Base-by-base conservation (phyloP, 805 yeast genomes). In the Ascoidea rubescens region DNA sequence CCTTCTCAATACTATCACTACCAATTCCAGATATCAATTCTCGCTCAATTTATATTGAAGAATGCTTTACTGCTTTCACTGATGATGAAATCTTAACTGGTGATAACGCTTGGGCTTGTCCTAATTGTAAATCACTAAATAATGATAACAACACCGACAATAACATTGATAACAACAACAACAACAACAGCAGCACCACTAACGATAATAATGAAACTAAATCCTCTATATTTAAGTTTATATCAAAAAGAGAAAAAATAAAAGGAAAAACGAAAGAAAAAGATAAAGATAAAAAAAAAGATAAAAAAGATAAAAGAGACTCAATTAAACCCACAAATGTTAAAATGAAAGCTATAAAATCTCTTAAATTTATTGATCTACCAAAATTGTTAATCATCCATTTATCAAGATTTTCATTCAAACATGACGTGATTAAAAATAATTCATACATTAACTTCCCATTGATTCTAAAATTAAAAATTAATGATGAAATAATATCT, bases 31-130 rank as follows among this genome's bases (percentile, higher is more conserved):
- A 64, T 47, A 67, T 67, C 48, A 66, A 66, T 31, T 57, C 61
- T 30, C 59, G 59, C 49, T 65, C 67, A 12, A 71, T 74, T 14
- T 70, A 74, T 50, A 63, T 85, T 52, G 78, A 82, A 48, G 87
- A 84, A 53, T 79, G 89, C 57, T 74, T 85, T 47, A 66, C 71
- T 37, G 71, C 80, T 60, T 84, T 78, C 60, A 77, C 85, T 0
- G 70, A 73, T 51, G 81, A 79, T 54, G 95, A 85, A 62, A 71
- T 80, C 4, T 65, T 85, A 50, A 71, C 73, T 5, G 84, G 87
- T 31, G 90, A 82, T 5, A 84, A 85, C 65, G 87, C 93, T 0
- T 85, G 95, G 95, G 77, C 82, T 56, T 85, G 95, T 68, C 90
- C 93, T 5, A 77, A 79, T 52, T 85, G 95, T 67, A 66, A 64